Base-by-base conservation (phyloP, 345 rosid genomes). In the Pistacia vera region DNA sequence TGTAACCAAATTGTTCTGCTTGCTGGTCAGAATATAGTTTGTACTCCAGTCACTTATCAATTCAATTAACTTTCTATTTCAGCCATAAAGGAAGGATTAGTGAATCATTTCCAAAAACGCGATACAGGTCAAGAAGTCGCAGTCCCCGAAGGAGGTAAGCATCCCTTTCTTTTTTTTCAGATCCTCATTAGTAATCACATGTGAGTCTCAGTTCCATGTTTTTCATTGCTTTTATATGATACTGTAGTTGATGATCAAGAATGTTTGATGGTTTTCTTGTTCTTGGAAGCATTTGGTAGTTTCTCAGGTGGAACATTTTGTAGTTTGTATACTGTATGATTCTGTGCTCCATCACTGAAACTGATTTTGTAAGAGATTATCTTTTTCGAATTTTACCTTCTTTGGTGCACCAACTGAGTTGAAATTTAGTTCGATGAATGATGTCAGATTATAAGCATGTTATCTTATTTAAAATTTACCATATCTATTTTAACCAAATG, bases 11-110 rank as follows among this genome's bases (percentile, higher is more conserved):
- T 41, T 41, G 46, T 6, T 41, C 9, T 41, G 6, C 9, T 1
- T 41, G 8, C 8, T 41, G 9, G 46, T 7, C 46, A 41, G 8
- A 41, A 41, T 41, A 5, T 41, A 41, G 46, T 41, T 41, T 41
- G 46, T 5, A 41, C 46, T 41, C 46, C 9, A 5, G 52, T 5
- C 59, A 3, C 49, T 78, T 44, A 80, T 63, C 54, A 11, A 20
- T 14, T 38, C 25, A 12, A 52, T 3, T 13, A 35, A 51, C 16
- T 51, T 46, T 55, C 65, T 17, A 8, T 52, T 41, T 30, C 75
- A 89, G 92, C 69, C 83, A 83, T 3, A 87, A 85, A 71, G 92
- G 92, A 76, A 85, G 84, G 76, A 81, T 87, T 60, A 74, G 69
- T 11, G 92, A 89, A 78, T 79, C 90, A 7, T 75, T 17, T 59